Percentiles rank a stretch among this genome's conserved stretches.
Evolutionary conservation across 306 rosid species (phyloP).

Genomic region (Astragalus glycyphyllos): DNA sequence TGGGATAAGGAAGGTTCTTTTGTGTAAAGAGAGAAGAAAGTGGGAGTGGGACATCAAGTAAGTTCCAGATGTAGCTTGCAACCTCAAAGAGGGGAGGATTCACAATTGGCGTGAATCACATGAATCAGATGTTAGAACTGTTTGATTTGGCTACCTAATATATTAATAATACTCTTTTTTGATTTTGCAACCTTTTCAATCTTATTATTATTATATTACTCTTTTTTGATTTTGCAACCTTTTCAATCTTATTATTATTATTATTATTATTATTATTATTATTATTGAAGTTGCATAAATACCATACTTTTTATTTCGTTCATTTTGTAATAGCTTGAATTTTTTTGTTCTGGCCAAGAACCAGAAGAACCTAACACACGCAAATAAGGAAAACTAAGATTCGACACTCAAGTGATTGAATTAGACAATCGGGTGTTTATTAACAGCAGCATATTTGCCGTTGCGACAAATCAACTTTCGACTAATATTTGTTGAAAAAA

Average conservation of each 20-base stretch:
- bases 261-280: background rate
- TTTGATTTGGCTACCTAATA: background rate
- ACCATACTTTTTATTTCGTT: background rate
- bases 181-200: background rate
- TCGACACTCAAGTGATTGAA: too few species aligned
- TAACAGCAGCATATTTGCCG: too few species aligned
- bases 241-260: too few species aligned
- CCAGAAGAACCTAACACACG: too few species aligned
- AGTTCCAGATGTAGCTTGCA: background rate
- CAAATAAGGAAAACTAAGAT: too few species aligned
- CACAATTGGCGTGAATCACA: background rate
- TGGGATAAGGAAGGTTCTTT: background rate
- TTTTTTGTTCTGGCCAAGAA: too few species aligned
- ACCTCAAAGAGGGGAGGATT: background rate
- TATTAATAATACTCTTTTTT: background rate
- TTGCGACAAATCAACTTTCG: too few species aligned
- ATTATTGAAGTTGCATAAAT: background rate
- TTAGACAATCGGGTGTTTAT: too few species aligned
- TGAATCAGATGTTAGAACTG: slow-evolving; percentile 8
- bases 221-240: background rate
- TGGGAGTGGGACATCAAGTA: slow-evolving; percentile 11
- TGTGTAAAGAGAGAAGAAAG: background rate
- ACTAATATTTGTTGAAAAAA: too few species aligned
- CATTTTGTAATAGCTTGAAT: too few species aligned
- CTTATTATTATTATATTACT: background rate